phyloP scores from a whole-genome alignment of 2,329 filamentous ascomycete genomes.

The Grosmannia penicillata region DNA sequence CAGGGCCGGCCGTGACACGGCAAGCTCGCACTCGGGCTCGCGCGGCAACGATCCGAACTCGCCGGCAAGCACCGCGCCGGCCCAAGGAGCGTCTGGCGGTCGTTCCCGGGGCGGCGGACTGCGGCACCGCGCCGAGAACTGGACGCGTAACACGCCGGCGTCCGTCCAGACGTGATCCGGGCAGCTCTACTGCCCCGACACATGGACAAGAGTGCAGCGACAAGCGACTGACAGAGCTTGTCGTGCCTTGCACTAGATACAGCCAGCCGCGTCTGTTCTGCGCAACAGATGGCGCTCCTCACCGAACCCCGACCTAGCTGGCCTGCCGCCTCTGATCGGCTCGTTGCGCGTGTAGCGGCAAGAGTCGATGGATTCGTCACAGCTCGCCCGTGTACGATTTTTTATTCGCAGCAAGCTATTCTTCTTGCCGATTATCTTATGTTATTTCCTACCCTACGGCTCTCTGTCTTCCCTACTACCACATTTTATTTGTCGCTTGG shows the following conservation, averaged over 20 bases:
- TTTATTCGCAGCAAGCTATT: not conserved
- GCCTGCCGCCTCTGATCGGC: no score
- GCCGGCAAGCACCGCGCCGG: not conserved
- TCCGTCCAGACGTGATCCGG: constrained; percentile 4
- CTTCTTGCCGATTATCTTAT: not conserved
- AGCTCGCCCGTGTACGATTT: not conserved
- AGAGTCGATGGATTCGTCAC: not conserved
- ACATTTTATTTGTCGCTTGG: not conserved
- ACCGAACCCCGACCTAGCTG: no score
- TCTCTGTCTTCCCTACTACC: not conserved
- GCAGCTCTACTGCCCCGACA: not conserved
- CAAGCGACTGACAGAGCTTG: no score
- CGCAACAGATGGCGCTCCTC: no score
- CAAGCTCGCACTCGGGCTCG: constrained; percentile 6
- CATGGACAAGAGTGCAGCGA: no score
- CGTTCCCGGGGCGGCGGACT: constrained; percentile 5
- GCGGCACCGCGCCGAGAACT: constrained; percentile 8
- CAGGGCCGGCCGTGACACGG: constrained; percentile 5
- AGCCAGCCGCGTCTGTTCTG: no score
- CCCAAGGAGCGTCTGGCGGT: constrained; percentile 4
- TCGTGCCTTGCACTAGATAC: no score
- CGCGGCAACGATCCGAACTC: constrained; percentile 5
- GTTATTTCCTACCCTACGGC: no score
- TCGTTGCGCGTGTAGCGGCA: no score
- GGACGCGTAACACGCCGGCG: constrained; percentile 5